These are phyloP conservation scores for Fusarium setosum DNA, from an alignment of 2,329 filamentous ascomycete species.

Conservation along the genomic window DNA sequence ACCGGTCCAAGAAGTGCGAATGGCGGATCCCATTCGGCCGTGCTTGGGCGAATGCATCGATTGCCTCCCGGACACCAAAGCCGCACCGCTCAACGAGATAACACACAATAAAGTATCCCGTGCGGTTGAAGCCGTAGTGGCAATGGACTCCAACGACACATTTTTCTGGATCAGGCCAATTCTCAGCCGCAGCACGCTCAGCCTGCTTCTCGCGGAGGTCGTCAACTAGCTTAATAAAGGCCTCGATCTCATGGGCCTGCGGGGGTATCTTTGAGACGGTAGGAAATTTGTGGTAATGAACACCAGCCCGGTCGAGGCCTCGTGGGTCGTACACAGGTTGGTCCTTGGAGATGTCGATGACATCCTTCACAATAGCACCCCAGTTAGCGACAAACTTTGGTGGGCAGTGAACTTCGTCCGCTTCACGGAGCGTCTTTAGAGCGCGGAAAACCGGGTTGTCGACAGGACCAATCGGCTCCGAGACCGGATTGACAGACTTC, in stretches of 20 bases:
- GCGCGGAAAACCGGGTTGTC: slow-evolving; percentile 77
- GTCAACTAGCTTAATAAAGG: slow-evolving; percentile 69
- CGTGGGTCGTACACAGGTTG: slow-evolving; percentile 88
- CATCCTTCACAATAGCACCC: slow-evolving; percentile 74
- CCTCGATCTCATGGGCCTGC: slow-evolving; percentile 61
- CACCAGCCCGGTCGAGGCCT: slow-evolving; percentile 72
- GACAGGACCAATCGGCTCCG: slow-evolving; percentile 73
- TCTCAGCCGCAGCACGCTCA: slow-evolving; percentile 49
- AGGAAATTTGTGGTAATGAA: slow-evolving; percentile 86
- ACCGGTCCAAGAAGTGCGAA: slow-evolving; percentile 85
- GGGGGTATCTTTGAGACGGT: slow-evolving; percentile 94
- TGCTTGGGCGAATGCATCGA: slow-evolving; percentile 79
- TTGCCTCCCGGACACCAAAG: slow-evolving; percentile 78
- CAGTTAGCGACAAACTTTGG: slow-evolving; percentile 76
- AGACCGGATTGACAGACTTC: slow-evolving; percentile 83
- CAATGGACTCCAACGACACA: slow-evolving; percentile 87
- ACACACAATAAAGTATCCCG: slow-evolving; percentile 89
- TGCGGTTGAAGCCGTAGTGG: slow-evolving; percentile 96
- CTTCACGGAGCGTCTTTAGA: slow-evolving; percentile 92
- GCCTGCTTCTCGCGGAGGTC: slow-evolving; percentile 66
- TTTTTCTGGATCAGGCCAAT: slow-evolving; percentile 52
- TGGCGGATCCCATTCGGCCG: slow-evolving; percentile 89
- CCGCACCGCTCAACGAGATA: slow-evolving; percentile 88
- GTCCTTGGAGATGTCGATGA: slow-evolving; percentile 93
- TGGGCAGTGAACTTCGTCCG: slow-evolving; percentile 85